Percentiles rank a stretch among this genome's conserved stretches.
phyloP scores from a whole-genome alignment of 192 early-diverging fungal genomes.

The Entophlyctis luteolus region DNA sequence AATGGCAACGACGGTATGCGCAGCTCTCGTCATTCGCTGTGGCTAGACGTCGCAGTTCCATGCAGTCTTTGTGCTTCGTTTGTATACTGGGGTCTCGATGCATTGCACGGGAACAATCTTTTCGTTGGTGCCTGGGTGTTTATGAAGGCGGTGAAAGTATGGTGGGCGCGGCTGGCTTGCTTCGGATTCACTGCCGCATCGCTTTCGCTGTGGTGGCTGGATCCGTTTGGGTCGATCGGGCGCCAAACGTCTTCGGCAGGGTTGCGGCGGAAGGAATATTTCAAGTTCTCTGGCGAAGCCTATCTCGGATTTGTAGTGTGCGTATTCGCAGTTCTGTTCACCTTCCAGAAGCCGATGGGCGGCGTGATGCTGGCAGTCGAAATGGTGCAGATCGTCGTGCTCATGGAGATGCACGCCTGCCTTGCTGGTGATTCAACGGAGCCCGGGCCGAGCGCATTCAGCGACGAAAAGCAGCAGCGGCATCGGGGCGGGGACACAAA shows the following conservation, averaged over 20 bases:
- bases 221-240: conserved; percentile 30
- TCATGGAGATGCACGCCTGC: conserved; percentile 33
- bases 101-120: conserved; percentile 37
- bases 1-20: conserved; percentile 50
- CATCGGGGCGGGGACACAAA: background rate
- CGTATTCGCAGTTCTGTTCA: conserved; percentile 57
- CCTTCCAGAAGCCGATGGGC: conserved; percentile 81
- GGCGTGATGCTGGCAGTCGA: conserved; percentile 45
- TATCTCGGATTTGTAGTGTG: conserved; percentile 55
- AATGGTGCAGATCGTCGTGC: conserved; percentile 35
- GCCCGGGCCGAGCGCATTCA: background rate
- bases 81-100: conserved; percentile 48
- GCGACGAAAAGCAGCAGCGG: background rate
- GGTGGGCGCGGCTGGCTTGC: conserved; percentile 34
- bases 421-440: conserved; percentile 24
- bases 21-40: conserved; percentile 26
- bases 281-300: conserved; percentile 65
- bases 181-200: conserved; percentile 14
- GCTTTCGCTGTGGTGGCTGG: conserved; percentile 33
- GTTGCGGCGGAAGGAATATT: conserved; percentile 27
- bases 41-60: conserved; percentile 16
- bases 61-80: conserved; percentile 21
- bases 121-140: background rate
- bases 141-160: conserved; percentile 25
- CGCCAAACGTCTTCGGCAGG: background rate